Evolutionary conservation across 2,329 filamentous ascomycete species (phyloP), one percentile per base, ranked within the genome.

Genomic region (Cladosporium sp.): DNA sequence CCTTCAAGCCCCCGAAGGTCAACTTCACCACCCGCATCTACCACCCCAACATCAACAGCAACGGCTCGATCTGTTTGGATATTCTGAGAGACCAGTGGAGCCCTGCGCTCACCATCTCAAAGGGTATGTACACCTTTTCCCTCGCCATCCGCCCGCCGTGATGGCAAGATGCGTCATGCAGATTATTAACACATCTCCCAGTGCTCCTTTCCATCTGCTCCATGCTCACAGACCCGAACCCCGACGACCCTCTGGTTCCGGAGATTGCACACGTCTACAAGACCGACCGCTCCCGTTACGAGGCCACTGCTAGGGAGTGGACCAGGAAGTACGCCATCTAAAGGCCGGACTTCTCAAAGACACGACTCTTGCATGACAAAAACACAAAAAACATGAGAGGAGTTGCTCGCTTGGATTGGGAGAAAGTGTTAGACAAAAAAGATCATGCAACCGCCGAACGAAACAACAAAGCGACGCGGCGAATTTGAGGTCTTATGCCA

Each of bases 231-330:
- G 93, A 99, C 77, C 93, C 93, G 64, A 99, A 99, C 81, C 93
- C 93, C 59, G 93, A 99, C 72, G 93, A 99, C 74, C 93, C 93
- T 68, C 85, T 99, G 62, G 93, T 99, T 56, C 93, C 93, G 58
- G 93, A 99, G 79, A 99, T 99, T 67, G 93, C 93, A 65, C 93
- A 99, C 70, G 90, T 97, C 70, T 99, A 99, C 88, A 99, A 99
- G 85, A 96, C 92, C 60, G 93, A 99, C 74, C 88, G 90, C 64
- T 84, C 88, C 64, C 83, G 90, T 72, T 99, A 99, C 74, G 93
- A 99, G 78, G 88, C 89, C 60, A 97, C 91, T 52, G 93, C 93
- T 56, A 82, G 92, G 64, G 93, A 99, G 78, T 99, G 93, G 93
- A 99, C 93, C 66, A 84, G 92, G 73, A 99, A 99, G 82, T 97